Base-by-base conservation (phyloP, 176 grass and related monocot genomes). In the Ensete ventricosum region DNA sequence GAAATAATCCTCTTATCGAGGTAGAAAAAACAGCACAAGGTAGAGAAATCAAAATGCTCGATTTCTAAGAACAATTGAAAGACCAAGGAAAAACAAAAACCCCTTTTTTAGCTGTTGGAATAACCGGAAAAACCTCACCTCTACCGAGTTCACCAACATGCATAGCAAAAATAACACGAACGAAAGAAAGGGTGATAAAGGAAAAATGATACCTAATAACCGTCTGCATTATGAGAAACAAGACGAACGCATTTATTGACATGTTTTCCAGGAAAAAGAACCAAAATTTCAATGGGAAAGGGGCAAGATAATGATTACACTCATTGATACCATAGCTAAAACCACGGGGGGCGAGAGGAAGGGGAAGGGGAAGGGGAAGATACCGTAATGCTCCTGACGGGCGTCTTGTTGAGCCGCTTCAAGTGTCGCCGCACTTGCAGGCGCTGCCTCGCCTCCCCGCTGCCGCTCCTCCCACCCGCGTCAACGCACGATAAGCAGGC, bases 361-460 rank as follows among this genome's bases (percentile, higher is more conserved):
- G 19, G 11, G 16, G 17, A 22, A 62, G 19, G 11, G 16, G 17
- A 22, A 62, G 19, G 11, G n/a, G 22, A 23, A 63, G n/a, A 63
- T 20, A 71, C 69, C 50, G 51, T 12, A 19, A 71, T 52, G 69
- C 69, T 71, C 69, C 23, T 71, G 17, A 71, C 49, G 17, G 69
- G 49, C 2, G 43, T 50, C 1, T 71, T 71, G 3, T 71, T 71
- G 48, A 71, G 50, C 17, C 69, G 69, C 49, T 71, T 71, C 43
- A 71, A 49, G 50, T 71, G 69, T 9, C 69, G 69, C 69, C 69
- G 69, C 69, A 71, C 49, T 16, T 71, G 50, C 48, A 71, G 43
- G 1, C 69, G 17, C 69, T 71, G 69, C 69, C 69, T 71, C 48
- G 69, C 11, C 16, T 4, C 43, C 69, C n/a, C 19, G 9, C n/a